phyloP scores from a whole-genome alignment of 2,329 filamentous ascomycete species.

The Exophiala sideris region DNA sequence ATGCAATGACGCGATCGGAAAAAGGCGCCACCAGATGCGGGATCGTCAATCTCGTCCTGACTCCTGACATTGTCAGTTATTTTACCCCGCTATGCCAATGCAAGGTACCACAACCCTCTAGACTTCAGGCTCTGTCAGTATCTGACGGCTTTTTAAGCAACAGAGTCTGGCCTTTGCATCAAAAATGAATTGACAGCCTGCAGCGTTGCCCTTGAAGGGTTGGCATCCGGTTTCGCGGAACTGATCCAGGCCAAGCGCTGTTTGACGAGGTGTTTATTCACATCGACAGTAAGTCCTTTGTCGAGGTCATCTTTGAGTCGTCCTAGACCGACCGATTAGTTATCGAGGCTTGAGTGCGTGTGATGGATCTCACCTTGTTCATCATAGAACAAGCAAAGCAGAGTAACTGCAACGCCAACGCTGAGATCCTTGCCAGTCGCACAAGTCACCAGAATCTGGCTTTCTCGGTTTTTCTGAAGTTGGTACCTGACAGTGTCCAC shows the following conservation, averaged over 20 bases:
- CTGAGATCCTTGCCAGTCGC: conserved; percentile 76
- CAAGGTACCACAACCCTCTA: not conserved
- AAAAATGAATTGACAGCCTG: conserved; percentile 90
- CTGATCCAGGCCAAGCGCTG: conserved; percentile 78
- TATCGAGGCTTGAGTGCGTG: not conserved
- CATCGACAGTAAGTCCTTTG: conserved; percentile 25
- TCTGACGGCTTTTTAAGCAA: too few species aligned
- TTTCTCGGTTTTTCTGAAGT: conserved; percentile 31
- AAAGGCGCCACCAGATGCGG: not conserved
- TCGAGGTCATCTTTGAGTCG: conserved; percentile 9
- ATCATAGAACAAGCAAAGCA: conserved; percentile 71
- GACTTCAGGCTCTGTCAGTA: not conserved
- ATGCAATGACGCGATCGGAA: conserved; percentile 4
- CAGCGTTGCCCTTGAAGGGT: conserved; percentile 78
- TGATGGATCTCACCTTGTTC: conserved; percentile 53
- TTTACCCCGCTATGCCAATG: too few species aligned
- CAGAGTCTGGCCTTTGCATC: conserved; percentile 52
- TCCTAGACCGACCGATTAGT: conserved; percentile 9
- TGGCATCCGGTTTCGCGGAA: conserved; percentile 71
- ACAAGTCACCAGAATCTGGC: conserved; percentile 61
- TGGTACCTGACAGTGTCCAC: conserved; percentile 51
- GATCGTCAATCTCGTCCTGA: not conserved
- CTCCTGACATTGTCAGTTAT: too few species aligned
- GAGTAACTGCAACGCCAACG: conserved; percentile 70
- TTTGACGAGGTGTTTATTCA: conserved; percentile 76